Conservation (phyloP, 2,329 filamentous ascomycete genomes). For the Mollisiaceae sp. region DNA sequence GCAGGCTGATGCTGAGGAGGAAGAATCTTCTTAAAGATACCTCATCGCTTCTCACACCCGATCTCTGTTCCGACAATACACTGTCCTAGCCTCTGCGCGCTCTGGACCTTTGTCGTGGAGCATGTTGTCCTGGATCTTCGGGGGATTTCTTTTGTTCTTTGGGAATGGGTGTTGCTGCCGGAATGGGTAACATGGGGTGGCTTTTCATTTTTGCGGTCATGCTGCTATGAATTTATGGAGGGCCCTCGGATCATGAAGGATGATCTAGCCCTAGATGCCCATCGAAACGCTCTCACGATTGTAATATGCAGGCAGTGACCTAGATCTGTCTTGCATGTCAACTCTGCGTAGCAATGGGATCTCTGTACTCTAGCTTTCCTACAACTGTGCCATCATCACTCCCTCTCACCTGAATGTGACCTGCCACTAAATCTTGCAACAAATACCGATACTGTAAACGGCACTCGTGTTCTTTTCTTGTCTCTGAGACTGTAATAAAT, state of each 20-base stretch:
- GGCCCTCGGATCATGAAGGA: constrained; percentile 32
- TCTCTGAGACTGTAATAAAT: background rate
- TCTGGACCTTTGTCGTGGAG: constrained; percentile 25
- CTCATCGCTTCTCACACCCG: constrained; percentile 25
- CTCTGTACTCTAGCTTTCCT: constrained; percentile 42
- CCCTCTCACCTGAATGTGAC: constrained; percentile 11
- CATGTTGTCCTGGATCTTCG: constrained; percentile 27
- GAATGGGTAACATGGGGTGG: constrained; percentile 33
- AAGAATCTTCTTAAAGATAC: constrained; percentile 50
- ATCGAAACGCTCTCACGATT: constrained; percentile 34
- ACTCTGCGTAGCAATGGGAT: constrained; percentile 36
- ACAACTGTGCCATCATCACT: constrained; percentile 34
- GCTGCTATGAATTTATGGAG: constrained; percentile 40
- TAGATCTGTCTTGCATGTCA: constrained; percentile 35
- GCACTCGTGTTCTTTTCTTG: no score
- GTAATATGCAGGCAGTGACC: constrained; percentile 29
- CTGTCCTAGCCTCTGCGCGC: constrained; percentile 24
- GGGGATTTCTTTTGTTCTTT: constrained; percentile 36
- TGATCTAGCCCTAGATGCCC: constrained; percentile 34
- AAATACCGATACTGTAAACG: background rate
- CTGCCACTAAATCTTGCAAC: background rate
- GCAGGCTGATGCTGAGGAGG: constrained; percentile 61
- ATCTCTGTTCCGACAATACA: constrained; percentile 21
- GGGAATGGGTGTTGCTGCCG: constrained; percentile 38
- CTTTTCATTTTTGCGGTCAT: constrained; percentile 34